phyloP scores from a whole-genome alignment of 768 basidiomycete genomes.

The Fomitopsis serialis region DNA sequence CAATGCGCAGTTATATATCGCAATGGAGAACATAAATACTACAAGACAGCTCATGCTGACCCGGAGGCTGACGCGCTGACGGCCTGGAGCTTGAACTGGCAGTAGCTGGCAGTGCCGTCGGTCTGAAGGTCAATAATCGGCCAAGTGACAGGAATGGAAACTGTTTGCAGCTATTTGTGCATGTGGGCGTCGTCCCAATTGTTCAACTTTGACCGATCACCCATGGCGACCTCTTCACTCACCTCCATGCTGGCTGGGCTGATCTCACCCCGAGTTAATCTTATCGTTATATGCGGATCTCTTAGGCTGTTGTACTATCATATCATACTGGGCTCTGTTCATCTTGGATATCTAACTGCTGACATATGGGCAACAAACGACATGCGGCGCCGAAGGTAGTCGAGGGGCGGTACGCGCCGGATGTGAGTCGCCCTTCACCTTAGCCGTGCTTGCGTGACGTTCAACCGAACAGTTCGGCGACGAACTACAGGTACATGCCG shows the following conservation, averaged over 20 bases:
- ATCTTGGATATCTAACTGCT: not conserved
- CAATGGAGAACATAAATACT: too few relatives aligned
- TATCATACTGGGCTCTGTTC: not conserved
- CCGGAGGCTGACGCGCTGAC: too few relatives aligned
- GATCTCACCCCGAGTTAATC: not conserved
- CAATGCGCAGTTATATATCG: too few relatives aligned
- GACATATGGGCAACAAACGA: not conserved
- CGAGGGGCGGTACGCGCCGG: not conserved
- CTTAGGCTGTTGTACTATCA: not conserved
- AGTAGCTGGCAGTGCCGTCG: too few relatives aligned
- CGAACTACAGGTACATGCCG: constrained; percentile 30
- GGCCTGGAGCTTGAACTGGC: too few relatives aligned
- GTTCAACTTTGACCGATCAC: not conserved
- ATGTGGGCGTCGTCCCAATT: not conserved
- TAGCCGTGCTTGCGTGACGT: not conserved
- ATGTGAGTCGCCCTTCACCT: not conserved
- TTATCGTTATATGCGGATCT: not conserved
- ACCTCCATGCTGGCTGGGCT: not conserved
- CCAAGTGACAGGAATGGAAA: not conserved
- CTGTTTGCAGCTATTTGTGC: constrained; percentile 1
- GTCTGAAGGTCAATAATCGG: too few relatives aligned
- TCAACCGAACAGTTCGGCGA: constrained; percentile 12
- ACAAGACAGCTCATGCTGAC: too few relatives aligned
- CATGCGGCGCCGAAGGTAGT: not conserved
- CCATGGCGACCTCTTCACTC: not conserved